Conservation (phyloP, 352 stramenopile species). For the Saprolegnia parasitica region DNA sequence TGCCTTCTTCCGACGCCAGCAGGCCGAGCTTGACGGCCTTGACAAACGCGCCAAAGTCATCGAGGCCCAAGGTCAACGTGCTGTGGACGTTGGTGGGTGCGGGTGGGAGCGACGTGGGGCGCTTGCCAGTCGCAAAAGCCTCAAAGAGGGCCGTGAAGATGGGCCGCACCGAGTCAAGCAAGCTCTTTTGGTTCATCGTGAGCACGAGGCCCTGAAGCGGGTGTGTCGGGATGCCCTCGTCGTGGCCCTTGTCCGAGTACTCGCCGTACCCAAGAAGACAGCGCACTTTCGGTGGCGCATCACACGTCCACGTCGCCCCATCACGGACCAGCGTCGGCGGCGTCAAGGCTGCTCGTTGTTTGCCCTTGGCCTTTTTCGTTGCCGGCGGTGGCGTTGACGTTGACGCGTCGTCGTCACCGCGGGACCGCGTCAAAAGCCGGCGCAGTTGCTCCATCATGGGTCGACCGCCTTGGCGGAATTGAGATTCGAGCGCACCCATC, state of each 20-base stretch:
- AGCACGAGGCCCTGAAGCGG: constrained; percentile 1
- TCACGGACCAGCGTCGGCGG: neutral
- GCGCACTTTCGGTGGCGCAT: neutral
- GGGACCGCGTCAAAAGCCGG: constrained; percentile 1
- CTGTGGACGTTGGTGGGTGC: neutral
- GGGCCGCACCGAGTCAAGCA: constrained; percentile 1
- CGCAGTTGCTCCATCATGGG: constrained; percentile 19
- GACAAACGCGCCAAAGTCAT: neutral
- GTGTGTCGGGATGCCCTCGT: neutral
- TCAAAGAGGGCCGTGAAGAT: constrained; percentile 1
- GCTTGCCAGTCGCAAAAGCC: neutral
- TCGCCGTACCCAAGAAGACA: constrained; percentile 14
- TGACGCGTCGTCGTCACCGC: constrained; percentile 1
- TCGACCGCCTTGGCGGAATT: constrained; percentile 6
- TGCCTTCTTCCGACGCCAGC: constrained; percentile 47
- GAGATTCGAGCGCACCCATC: constrained; percentile 12
- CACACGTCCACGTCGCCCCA: neutral
- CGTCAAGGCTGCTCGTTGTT: neutral
- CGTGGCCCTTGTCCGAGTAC: constrained; percentile 15
- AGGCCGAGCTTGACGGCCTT: constrained; percentile 39
- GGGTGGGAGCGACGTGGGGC: neutral
- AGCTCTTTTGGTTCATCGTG: neutral
- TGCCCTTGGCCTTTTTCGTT: constrained; percentile 15
- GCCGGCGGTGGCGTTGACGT: neutral
- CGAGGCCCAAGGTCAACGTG: neutral